Conservation (phyloP, 2,329 filamentous ascomycete species). For the Diplodia intermedia region DNA sequence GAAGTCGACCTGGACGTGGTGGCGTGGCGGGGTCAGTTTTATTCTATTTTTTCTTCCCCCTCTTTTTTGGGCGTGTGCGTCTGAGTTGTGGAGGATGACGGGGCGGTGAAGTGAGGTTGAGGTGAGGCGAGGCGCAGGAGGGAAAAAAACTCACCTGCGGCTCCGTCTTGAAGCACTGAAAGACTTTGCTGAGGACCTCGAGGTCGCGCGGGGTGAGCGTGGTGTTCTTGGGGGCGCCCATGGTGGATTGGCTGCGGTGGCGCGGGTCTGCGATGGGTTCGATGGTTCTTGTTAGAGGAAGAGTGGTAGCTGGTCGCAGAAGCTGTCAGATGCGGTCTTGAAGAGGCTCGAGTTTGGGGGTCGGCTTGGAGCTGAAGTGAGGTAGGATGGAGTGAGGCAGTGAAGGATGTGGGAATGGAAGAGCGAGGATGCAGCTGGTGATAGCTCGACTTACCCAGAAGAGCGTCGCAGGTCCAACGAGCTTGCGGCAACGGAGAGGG, state of each 20-base stretch:
- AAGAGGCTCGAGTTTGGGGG: neutral
- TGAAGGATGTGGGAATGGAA: neutral
- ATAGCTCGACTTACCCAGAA: neutral
- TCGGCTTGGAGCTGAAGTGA: neutral
- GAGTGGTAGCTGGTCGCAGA: neutral
- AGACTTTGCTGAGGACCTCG: slow-evolving; percentile 7
- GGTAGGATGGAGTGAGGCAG: neutral
- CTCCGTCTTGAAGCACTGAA: slow-evolving; percentile 29
- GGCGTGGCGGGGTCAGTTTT: no score
- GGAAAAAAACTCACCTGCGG: slow-evolving; percentile 19
- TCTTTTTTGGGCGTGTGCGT: no score
- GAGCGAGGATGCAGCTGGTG: neutral
- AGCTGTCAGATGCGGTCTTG: neutral
- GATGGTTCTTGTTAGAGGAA: neutral
- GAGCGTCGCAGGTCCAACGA: neutral
- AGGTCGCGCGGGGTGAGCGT: slow-evolving; percentile 22
- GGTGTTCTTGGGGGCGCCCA: slow-evolving; percentile 6
- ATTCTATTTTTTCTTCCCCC: no score
- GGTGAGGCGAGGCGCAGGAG: neutral
- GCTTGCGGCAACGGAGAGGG: neutral
- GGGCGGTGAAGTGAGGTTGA: no score
- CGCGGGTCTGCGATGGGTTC: neutral
- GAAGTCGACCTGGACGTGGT: slow-evolving; percentile 21
- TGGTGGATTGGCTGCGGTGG: neutral
- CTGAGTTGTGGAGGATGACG: no score